phyloP scores from a whole-genome alignment of 139 green algal genomes.

The Chlorella sorokiniana region DNA sequence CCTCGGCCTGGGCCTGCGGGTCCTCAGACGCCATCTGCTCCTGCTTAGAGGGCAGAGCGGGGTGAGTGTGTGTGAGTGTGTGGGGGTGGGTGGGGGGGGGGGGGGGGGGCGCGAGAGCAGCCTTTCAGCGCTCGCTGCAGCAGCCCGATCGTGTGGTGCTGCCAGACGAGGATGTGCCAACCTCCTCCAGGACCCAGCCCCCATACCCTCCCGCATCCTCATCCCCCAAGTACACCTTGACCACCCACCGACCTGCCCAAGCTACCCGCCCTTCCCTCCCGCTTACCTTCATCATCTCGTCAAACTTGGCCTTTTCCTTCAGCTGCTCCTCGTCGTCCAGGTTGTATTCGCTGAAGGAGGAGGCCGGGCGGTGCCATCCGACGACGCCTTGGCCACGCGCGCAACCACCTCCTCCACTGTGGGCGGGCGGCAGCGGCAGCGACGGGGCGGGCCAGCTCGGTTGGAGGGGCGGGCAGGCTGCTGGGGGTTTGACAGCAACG shows the following conservation, averaged over 20 bases:
- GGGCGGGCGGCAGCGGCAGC: background rate
- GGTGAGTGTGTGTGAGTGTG: too few species aligned
- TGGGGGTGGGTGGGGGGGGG: too few species aligned
- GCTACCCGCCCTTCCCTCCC: background rate
- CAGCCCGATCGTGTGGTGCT: too few species aligned
- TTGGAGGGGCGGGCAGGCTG: background rate
- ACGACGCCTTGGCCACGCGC: background rate
- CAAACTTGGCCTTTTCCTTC: slow-evolving; percentile 14
- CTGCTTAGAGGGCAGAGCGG: background rate
- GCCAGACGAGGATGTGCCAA: too few species aligned
- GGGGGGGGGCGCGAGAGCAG: too few species aligned
- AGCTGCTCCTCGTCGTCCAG: slow-evolving; percentile 26
- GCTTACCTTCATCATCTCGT: slow-evolving; percentile 30
- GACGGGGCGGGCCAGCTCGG: too few species aligned
- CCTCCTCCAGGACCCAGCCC: too few species aligned
- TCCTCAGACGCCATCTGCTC: slow-evolving; percentile 40
- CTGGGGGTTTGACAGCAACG: too few species aligned
- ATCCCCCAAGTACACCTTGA: background rate
- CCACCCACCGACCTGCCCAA: background rate
- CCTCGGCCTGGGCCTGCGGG: slow-evolving; percentile 47
- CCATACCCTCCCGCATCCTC: too few species aligned
- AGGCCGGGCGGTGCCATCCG: background rate
- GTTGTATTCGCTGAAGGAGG: background rate
- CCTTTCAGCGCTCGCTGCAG: too few species aligned
- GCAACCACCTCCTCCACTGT: slow-evolving; percentile 24